phyloP scores from a whole-genome alignment of 495 filamentous ascomycete species.

The Aspergillus panamensis region DNA sequence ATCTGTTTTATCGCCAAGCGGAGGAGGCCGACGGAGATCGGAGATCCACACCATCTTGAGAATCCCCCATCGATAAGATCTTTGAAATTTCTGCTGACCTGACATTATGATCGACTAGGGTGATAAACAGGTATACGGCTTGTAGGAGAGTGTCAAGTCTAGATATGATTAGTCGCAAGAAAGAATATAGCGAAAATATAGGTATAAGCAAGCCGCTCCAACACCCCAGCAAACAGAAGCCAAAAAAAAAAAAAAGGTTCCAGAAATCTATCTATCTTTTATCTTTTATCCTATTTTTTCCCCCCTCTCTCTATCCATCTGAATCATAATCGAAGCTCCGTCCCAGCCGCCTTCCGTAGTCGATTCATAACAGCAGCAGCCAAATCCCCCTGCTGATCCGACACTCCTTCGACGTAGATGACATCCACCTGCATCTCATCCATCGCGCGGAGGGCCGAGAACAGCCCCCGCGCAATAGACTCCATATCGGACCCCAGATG shows the following conservation, averaged over 20 bases:
- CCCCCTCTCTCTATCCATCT: neutral
- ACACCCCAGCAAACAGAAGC: neutral
- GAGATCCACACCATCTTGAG: neutral
- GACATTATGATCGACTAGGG: neutral
- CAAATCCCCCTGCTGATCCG: slow-evolving; percentile 68
- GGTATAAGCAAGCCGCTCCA: neutral
- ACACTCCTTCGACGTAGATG: slow-evolving; percentile 89
- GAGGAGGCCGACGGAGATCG: neutral
- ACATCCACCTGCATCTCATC: slow-evolving; percentile 74
- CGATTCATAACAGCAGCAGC: slow-evolving; percentile 97
- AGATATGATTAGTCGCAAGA: neutral
- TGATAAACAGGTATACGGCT: neutral
- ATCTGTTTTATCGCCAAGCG: neutral
- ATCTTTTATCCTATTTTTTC: neutral
- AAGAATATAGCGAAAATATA: neutral
- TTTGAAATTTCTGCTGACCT: too few species aligned
- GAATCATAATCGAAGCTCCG: slow-evolving; percentile 37
- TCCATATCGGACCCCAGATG: slow-evolving; percentile 63
- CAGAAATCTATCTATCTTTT: slow-evolving; percentile 3
- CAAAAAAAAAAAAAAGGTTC: neutral
- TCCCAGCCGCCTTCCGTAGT: slow-evolving; percentile 77
- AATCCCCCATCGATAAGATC: too few species aligned
- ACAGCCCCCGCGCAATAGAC: slow-evolving; percentile 78
- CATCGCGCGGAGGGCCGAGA: slow-evolving; percentile 80
- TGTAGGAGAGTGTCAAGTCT: neutral